Evolutionary conservation across 352 stramenopile genomes (phyloP).

Genomic region (Phytophthora uliginosa): DNA sequence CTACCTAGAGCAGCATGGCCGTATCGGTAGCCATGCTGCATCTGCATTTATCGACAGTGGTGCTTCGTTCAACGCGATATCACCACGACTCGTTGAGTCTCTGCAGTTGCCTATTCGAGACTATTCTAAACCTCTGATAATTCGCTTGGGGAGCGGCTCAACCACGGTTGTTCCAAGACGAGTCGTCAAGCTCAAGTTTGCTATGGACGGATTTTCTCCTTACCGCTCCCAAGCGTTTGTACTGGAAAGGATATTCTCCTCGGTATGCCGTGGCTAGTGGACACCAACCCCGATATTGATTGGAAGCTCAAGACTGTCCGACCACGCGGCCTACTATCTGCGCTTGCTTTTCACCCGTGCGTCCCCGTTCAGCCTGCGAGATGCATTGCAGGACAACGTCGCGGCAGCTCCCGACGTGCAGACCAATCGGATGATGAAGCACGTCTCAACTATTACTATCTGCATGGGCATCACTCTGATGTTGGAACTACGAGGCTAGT

Average conservation of each 20-base stretch:
- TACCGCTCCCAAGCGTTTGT: slow-evolving; percentile 6
- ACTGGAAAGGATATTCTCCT: slow-evolving; percentile 13
- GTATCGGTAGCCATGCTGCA: background rate
- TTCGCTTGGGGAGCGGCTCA: slow-evolving; percentile 2
- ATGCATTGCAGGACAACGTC: background rate
- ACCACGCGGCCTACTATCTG: background rate
- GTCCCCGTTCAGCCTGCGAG: background rate
- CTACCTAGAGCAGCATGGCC: slow-evolving; percentile 12
- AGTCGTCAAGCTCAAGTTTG: slow-evolving; percentile 2
- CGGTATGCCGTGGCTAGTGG: slow-evolving; percentile 10
- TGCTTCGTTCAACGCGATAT: slow-evolving; percentile 5
- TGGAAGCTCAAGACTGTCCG: slow-evolving; percentile 3
- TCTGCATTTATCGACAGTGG: slow-evolving; percentile 15
- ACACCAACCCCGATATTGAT: slow-evolving; percentile 1
- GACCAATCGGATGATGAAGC: background rate
- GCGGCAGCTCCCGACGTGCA: background rate
- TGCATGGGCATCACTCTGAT: background rate
- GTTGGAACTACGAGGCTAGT: background rate
- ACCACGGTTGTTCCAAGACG: slow-evolving; percentile 1
- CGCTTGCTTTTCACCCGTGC: background rate
- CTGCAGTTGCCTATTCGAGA: slow-evolving; percentile 1
- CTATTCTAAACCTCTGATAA: slow-evolving; percentile 10
- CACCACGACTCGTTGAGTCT: background rate
- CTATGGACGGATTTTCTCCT: background rate
- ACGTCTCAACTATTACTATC: slow-evolving; percentile 1